Base-by-base conservation (phyloP, 495 filamentous ascomycete species). In the Cairneyella variabilis region DNA sequence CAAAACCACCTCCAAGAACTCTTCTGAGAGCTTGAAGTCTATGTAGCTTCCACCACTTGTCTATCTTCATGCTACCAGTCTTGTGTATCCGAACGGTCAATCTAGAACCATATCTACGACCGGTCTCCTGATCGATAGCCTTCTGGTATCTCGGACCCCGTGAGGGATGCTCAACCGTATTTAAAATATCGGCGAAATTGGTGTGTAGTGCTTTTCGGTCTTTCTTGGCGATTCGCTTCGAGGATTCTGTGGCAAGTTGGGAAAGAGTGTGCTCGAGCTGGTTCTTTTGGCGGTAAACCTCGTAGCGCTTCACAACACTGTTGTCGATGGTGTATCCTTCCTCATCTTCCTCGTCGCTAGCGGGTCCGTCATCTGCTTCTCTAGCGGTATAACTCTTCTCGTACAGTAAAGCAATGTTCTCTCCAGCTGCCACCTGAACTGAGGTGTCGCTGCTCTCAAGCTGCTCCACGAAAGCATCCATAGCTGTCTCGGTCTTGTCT, bases 391-490 rank as follows among this genome's bases (percentile, higher is more conserved):
- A 83, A 64, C 80, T 85, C 66, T 90, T 90, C 62, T 97, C 92
- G 60, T 89, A 95, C 1, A 97, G 74, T 1, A 96, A 72, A 2
- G 92, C 92, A 57, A 97, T 93, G 65, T 91, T 91, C 59, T 91
- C 85, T 0, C 90, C 93, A 1, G 93, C 90, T 2, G 88, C 83
- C 46, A 93, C 83, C 66, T 96, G 90, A 0, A 97, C 91, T 4
- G 72, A 69, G 0, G 86, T 71, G 51, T 91, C 86, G 27, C 76
- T 73, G 62, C 87, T 91, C 36, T 89, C 82, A 23, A 98, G 79
- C 66, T 98, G 93, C 40, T 97, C 92, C 26, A 90, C 84, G 62
- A 97, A 90, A 5, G 86, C 85, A 49, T 95, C 87, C 61, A 96
- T 84, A 9, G 88, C 84, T 4, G 78, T 72, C 44, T 88, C 85